A percentile compares a stretch with the other conserved stretches of the same genome.
These are phyloP conservation scores for Aspergillus ustus DNA, from an alignment of 2,329 filamentous ascomycete species.

Conservation along the genomic window DNA sequence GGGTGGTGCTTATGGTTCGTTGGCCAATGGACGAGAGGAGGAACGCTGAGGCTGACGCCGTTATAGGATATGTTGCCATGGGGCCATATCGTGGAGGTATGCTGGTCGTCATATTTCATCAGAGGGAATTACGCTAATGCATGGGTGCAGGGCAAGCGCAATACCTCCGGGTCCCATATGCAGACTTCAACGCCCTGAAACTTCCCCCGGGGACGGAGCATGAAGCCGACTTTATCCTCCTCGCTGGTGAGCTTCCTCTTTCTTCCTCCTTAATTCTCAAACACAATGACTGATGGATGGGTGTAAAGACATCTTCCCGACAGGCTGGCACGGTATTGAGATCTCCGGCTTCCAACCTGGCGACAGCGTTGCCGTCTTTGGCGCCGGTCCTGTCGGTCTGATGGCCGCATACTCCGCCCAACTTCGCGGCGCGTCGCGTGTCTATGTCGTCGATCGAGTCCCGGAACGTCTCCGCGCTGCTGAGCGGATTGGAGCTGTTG, in stretches of 20 bases:
- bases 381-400: slow-evolving; percentile 67
- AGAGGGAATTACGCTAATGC: neutral
- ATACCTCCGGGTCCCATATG: slow-evolving; percentile 67
- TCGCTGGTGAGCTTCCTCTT: slow-evolving; percentile 40
- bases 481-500: slow-evolving; percentile 64
- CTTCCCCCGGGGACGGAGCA: slow-evolving; percentile 65
- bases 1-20: slow-evolving; percentile 61
- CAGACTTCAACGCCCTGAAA: slow-evolving; percentile 68
- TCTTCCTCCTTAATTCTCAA: neutral
- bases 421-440: slow-evolving; percentile 63
- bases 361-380: slow-evolving; percentile 68
- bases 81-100: slow-evolving; percentile 54
- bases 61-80: slow-evolving; percentile 51
- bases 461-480: slow-evolving; percentile 63
- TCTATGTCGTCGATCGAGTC: slow-evolving; percentile 68
- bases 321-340: slow-evolving; percentile 35
- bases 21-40: neutral
- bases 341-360: slow-evolving; percentile 64
- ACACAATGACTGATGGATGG: neutral
- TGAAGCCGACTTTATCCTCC: slow-evolving; percentile 57
- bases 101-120: neutral
- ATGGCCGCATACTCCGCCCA: slow-evolving; percentile 69
- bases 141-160: slow-evolving; percentile 56
- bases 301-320: slow-evolving; percentile 27
- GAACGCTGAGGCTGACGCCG: neutral